Evolutionary conservation across 352 stramenopile genomes (phyloP), one percentile per base, ranked within the genome.

Genomic region (Peronospora destructor): DNA sequence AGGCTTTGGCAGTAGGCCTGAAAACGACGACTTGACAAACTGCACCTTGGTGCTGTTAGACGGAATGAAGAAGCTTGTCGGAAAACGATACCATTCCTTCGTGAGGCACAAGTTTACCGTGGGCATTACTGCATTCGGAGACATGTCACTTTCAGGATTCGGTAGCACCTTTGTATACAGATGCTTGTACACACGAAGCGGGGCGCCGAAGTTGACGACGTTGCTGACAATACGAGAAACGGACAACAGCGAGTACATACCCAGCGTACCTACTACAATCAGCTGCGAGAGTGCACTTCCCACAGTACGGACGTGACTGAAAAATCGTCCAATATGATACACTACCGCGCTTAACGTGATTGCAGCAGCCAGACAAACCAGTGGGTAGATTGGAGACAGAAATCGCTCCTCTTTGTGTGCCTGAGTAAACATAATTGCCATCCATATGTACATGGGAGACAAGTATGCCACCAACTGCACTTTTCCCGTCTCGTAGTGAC

Each of bases 401-500:
- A 99, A 99, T 4, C 95, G 80, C 73, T 99, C 96, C 59, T 99
- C 96, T 63, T 99, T 99, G 79, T 99, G 96, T 17, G 95, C 78
- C 59, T 97, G 80, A n/a, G 78, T 54, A 33, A 94, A 84, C 61
- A 98, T 96, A 33, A 98, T 85, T 4, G 32, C 59, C 37, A 98
- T 54, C 94, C 95, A 98, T 16, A 97, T 39, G 45, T 95, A 91
- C 63, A 90, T 61, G 9, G 79, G 77, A 7, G 64, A 76, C 35
- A 90, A 50, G 33, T 79, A 87, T 28, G 59, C 53, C 13, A 73
- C 10, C 10, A 72, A 49, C 25, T 75, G 62, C 16, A 65, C 13
- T 33, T 51, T 67, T 17, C 43, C 49, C 3, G 57, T 72, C 6
- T 56, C 36, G 34, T 74, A 62, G 32, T 76, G 56, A n/a, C 32